Evolutionary conservation across 2,329 filamentous ascomycete species (phyloP), one percentile per base, ranked within the genome.

Genomic region (Neofusicoccum sp.): DNA sequence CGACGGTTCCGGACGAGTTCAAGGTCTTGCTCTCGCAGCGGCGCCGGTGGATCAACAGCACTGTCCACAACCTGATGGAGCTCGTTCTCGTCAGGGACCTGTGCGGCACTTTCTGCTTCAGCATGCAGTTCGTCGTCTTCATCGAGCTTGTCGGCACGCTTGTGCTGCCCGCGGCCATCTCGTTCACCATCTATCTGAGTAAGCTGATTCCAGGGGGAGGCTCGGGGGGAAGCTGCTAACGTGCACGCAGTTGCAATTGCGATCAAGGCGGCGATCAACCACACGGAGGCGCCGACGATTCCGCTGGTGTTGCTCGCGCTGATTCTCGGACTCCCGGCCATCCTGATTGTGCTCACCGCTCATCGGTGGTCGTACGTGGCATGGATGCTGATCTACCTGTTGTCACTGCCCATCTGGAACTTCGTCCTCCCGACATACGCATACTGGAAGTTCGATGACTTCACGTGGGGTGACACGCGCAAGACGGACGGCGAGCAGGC

Each of bases 371-470:
- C 91, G 0, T 99, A 99, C 73, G 89, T 99, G 45, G 79, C 90
- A 47, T 99, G 95, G 95, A 98, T 99, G 95, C 75, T 95, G 47
- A 95, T 98, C 77, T 99, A 99, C 77, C 86, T 99, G 16, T 61
- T 93, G 49, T 97, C 95, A 1, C 87, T 99, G 1, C 96, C 96
- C 0, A 85, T 99, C 64, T 99, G 95, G 95, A 99, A 99, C 78
- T 97, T 99, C 76, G 84, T 99, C 41, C 87, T 99, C 7, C 95
- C 95, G 0, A 87, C 87, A 6, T 99, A 99, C 75, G 90, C 95
- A 3, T 99, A 94, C 83, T 99, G 95, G 95, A 98, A 99, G 80
- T 99, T 99, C 76, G 95, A 99, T 76, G 95, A 99, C 81, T 99
- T 99, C 83, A 96, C 91, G 63, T 99, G 95, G 95, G 95, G 95